A percentile compares a stretch with the other conserved stretches of the same genome.
Evolutionary conservation across 805 yeast genomes (phyloP).

Genomic region (Ogataea populi-albae): DNA sequence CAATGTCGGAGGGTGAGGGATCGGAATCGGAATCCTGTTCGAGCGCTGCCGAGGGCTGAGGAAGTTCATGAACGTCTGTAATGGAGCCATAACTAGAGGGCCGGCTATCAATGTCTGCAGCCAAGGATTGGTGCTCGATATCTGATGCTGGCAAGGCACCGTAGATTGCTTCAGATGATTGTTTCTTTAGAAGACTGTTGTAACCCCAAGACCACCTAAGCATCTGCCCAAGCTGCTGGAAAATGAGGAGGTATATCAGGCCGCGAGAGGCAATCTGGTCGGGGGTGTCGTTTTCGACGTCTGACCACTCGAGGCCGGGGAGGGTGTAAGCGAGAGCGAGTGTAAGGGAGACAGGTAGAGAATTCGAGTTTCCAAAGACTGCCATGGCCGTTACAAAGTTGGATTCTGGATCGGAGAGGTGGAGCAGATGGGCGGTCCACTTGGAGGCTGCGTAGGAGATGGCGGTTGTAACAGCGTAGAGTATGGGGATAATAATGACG

Average conservation of each 20-base stretch:
- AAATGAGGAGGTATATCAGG: constrained; percentile 65
- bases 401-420: constrained; percentile 68
- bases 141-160: constrained; percentile 11
- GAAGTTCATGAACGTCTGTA: too few relatives aligned
- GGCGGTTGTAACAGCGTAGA: constrained; percentile 78
- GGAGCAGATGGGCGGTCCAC: constrained; percentile 48
- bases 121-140: constrained; percentile 13
- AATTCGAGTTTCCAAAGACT: constrained; percentile 93
- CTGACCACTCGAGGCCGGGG: constrained; percentile 76
- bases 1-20: constrained; percentile 3
- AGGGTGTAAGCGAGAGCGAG: constrained; percentile 73
- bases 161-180: constrained; percentile 37
- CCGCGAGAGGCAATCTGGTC: constrained; percentile 79
- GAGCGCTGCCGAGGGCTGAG: too few relatives aligned
- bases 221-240: constrained; percentile 81
- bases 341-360: constrained; percentile 88
- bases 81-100: constrained; percentile 19
- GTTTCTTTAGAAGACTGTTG: constrained; percentile 60
- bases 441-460: constrained; percentile 67
- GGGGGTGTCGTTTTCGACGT: constrained; percentile 59
- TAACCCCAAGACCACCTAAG: constrained; percentile 88
- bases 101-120: constrained; percentile 6
- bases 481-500: constrained; percentile 77
- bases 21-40: constrained; percentile 1
- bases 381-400: constrained; percentile 97